Conservation (phyloP, 208 protist species). For the Leishmania amazonensis region DNA sequence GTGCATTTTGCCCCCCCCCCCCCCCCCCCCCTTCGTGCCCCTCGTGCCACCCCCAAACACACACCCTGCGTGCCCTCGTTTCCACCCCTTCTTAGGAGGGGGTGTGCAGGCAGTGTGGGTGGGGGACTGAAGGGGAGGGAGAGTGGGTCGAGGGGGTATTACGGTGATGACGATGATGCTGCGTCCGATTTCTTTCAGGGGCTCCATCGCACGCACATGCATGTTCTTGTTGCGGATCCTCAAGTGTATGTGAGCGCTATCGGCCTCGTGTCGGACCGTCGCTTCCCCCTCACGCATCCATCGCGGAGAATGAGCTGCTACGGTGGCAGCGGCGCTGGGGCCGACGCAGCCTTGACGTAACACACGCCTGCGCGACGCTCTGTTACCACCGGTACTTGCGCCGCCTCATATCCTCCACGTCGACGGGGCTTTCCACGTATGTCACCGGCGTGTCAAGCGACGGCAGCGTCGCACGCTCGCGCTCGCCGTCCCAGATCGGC, state of each 20-base stretch:
- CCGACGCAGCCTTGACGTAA: neutral
- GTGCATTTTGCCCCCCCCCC: too few species aligned
- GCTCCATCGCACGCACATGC: neutral
- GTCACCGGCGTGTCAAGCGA: slow-evolving; percentile 26
- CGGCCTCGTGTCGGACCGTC: neutral
- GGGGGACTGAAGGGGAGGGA: neutral
- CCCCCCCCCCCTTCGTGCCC: too few species aligned
- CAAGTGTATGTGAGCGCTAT: neutral
- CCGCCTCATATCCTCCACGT: neutral
- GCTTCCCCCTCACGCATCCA: neutral
- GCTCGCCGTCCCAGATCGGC: slow-evolving; percentile 11
- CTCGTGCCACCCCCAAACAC: neutral
- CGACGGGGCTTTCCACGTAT: slow-evolving; percentile 20
- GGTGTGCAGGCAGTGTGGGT: neutral
- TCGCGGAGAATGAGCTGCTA: neutral
- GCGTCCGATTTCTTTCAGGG: neutral
- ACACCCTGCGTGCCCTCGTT: neutral
- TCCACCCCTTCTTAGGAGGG: neutral
- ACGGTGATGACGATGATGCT: neutral
- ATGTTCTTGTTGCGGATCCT: neutral
- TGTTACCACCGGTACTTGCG: neutral
- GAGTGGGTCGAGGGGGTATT: neutral
- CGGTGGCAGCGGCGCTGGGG: neutral
- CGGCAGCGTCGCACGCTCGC: slow-evolving; percentile 18
- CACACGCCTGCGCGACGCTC: neutral